These are phyloP conservation scores for Apiosordaria backusii DNA, from an alignment of 495 filamentous ascomycete genomes.

Conservation along the genomic window DNA sequence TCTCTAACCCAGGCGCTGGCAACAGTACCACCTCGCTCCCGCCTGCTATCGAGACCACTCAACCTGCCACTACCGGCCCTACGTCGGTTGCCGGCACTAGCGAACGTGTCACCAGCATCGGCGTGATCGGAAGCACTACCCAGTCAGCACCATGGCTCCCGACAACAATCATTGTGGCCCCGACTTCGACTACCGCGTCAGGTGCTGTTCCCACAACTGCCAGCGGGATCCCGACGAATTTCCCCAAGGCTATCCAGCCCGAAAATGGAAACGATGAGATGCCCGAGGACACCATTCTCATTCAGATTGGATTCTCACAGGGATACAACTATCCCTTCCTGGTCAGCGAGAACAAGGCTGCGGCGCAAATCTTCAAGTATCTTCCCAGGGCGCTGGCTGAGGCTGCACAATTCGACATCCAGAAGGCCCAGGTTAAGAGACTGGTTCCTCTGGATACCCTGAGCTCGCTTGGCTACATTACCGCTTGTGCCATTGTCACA, in stretches of 20 bases:
- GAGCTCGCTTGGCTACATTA: constrained; percentile 67
- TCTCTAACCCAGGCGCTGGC: not conserved
- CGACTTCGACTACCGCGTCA: constrained; percentile 33
- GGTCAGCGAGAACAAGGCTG: constrained; percentile 60
- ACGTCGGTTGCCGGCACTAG: not conserved
- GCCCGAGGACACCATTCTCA: constrained; percentile 60
- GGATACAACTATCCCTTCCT: constrained; percentile 82
- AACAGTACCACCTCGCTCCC: not conserved
- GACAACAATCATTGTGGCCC: constrained; percentile 42
- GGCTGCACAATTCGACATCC: constrained; percentile 50
- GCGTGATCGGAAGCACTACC: constrained; percentile 39
- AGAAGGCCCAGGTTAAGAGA: constrained; percentile 62
- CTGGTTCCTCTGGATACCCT: constrained; percentile 78
- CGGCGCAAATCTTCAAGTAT: constrained; percentile 81
- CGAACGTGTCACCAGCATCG: constrained; percentile 35
- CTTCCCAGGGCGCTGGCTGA: constrained; percentile 72
- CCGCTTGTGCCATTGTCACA: constrained; percentile 72
- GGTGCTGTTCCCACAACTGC: constrained; percentile 27
- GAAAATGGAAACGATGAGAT: constrained; percentile 23
- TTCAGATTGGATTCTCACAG: constrained; percentile 82
- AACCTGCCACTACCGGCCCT: not conserved
- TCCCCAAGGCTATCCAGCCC: constrained; percentile 76
- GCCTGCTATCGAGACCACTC: not conserved
- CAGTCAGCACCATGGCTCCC: constrained; percentile 43
- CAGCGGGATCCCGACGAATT: constrained; percentile 54